Evolutionary conservation across 2,329 filamentous ascomycete genomes (phyloP), one percentile per base, ranked within the genome.

Genomic region (Cytospora paraplurivora): DNA sequence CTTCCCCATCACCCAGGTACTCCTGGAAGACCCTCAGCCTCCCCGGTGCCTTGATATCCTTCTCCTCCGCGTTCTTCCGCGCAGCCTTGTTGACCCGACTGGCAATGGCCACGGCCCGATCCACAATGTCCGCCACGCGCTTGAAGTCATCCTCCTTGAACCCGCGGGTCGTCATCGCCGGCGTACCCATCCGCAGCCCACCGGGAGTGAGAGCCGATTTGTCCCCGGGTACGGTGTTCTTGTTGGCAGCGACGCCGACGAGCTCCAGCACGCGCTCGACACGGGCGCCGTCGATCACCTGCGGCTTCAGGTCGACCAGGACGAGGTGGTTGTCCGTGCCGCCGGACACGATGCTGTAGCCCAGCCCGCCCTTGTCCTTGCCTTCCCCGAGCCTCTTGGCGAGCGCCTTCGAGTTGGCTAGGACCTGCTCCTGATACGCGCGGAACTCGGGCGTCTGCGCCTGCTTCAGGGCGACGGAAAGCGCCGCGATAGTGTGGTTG

Each of bases 281-380:
- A 59, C 93, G 89, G 32, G 90, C 90, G 69, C 93, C 93, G 73
- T 99, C 95, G 66, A 99, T 88, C 63, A 84, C 84, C 74, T 95
- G 91, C 44, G 91, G 88, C 80, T 96, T 96, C 57, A 99, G 85
- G 76, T 99, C 95, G 56, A 95, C 83, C 19, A 99, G 85, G 12
- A 99, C 91, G 68, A 99, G 88, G 79, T 99, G 95, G 82, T 97
- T 98, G 80, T 99, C 95, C 33, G 95, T 99, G 69, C 95, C 95
- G 71, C 92, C 93, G 62, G 90, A 91, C 67, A 99, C 95, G 67
- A 99, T 86, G 74, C 88, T 91, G 82, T 97, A 96, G 53, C 90
- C 91, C 13, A 93, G 82, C 2, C 88, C 88, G 62, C 90, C 90
- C 74, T 89, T 90, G 71, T 88, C 87, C 76, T 93, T 92, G 62